phyloP scores from a whole-genome alignment of 1,284 basidiomycete genomes.

The Takashimella koratensis region DNA sequence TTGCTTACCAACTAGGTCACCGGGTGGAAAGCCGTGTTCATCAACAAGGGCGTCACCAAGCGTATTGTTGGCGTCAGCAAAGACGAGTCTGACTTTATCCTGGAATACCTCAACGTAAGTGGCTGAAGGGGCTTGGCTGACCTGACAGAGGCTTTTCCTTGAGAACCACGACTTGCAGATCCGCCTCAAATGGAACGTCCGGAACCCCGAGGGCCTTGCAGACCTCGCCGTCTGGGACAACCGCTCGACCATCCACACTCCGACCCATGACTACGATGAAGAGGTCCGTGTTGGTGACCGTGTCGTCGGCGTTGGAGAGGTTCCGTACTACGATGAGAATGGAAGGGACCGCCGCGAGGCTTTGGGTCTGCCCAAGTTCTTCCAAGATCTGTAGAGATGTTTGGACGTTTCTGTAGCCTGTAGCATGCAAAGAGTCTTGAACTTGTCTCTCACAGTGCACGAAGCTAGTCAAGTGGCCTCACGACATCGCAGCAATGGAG shows the following conservation, averaged over 20 bases:
- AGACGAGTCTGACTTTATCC: slow-evolving; percentile 55
- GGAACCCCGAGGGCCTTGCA: too few relatives aligned
- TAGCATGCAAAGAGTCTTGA: too few relatives aligned
- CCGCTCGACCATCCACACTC: too few relatives aligned
- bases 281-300: slow-evolving; percentile 22
- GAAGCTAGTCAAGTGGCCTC: too few relatives aligned
- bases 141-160: too few relatives aligned
- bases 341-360: slow-evolving; percentile 5
- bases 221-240: too few relatives aligned
- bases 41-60: slow-evolving; percentile 60
- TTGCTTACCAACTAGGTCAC: slow-evolving; percentile 52
- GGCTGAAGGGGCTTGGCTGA: too few relatives aligned
- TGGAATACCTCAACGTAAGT: slow-evolving; percentile 18
- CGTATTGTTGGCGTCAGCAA: slow-evolving; percentile 57
- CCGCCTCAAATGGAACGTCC: too few relatives aligned
- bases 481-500: too few relatives aligned
- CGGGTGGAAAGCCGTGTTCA: slow-evolving; percentile 61
- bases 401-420: too few relatives aligned
- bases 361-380: not conserved
- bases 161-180: too few relatives aligned
- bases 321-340: slow-evolving; percentile 13
- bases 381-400: not conserved
- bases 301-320: slow-evolving; percentile 22
- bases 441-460: too few relatives aligned
- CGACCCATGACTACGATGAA: slow-evolving; percentile 17